Evolutionary conservation across 2,329 filamentous ascomycete genomes (phyloP), one percentile per base, ranked within the genome.

Genomic region (Penicillium griseofulvum): DNA sequence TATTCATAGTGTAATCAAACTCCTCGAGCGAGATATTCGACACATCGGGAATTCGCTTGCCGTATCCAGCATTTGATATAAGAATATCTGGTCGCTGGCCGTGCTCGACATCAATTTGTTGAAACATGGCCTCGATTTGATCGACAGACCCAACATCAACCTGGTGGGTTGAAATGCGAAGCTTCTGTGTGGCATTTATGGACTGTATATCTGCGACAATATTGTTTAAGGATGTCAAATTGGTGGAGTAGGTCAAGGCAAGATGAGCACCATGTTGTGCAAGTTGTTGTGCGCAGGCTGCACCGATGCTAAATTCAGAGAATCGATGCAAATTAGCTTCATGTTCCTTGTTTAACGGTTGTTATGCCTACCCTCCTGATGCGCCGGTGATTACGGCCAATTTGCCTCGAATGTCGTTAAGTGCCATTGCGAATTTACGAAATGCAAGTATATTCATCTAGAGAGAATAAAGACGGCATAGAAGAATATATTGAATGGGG

Each of bases 21-120:
- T 88, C 84, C 49, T 84, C 83, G 17, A 87, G 68, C 4, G 79
- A 76, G 56, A 87, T 87, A 54, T 87, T 84, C 63, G 79, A 75
- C 44, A 84, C 77, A 24, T 78, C 70, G 0, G 74, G 69, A 54
- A 86, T 81, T n/a, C 84, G 78, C 65, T 84, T 85, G 39, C 85
- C 86, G 59, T 86, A 81, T 0, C 86, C 86, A 1, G 87, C 87
- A 63, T 89, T 89, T 12, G 81, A 83, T 26, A 89, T 70, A 2
- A 89, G 74, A 22, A 89, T 87, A 62, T 88, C 83, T 0, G 84
- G 83, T 1, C 77, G 76, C 52, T 81, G 76, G 11, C 75, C 76
- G 65, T 87, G 84, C 49, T 80, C 65, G 0, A 71, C 62, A 47
- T 78, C 71, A 42, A 88, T 81, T 54, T 85, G 78, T n/a, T 74